Conservation (phyloP, 2,329 filamentous ascomycete species). For the Aaosphaeria pasadenensis region DNA sequence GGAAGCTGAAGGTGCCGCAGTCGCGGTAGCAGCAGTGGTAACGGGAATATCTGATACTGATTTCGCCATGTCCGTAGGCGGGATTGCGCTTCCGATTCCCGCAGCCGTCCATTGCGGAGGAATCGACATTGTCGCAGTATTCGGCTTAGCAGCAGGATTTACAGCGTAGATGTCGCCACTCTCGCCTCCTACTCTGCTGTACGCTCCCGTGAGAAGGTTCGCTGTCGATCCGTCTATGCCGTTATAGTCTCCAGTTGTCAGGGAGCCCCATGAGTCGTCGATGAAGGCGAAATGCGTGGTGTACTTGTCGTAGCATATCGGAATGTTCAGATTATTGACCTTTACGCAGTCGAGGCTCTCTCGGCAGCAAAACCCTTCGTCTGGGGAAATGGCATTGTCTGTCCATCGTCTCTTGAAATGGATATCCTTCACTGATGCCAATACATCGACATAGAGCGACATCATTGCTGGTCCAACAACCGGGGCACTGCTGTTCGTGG, state of each 20-base stretch:
- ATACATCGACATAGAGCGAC: conserved; percentile 33
- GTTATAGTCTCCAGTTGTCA: conserved; percentile 45
- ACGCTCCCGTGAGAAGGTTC: conserved; percentile 47
- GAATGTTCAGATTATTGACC: conserved; percentile 39
- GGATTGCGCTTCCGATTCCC: conserved; percentile 47
- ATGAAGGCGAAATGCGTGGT: conserved; percentile 50
- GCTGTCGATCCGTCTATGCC: conserved; percentile 33
- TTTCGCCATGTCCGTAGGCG: conserved; percentile 40
- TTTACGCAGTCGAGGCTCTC: conserved; percentile 42
- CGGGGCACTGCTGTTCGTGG: conserved; percentile 27
- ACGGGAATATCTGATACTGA: conserved; percentile 20
- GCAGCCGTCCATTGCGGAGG: conserved; percentile 46
- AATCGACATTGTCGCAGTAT: conserved; percentile 43
- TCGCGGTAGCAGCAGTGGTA: conserved; percentile 14
- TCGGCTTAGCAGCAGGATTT: conserved; percentile 37
- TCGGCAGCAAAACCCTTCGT: conserved; percentile 32
- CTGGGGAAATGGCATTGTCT: conserved; percentile 11
- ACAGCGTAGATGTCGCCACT: conserved; percentile 46
- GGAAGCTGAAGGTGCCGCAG: conserved; percentile 9
- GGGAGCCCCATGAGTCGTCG: conserved; percentile 46
- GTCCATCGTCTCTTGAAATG: conserved; percentile 23
- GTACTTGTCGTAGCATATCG: conserved; percentile 53
- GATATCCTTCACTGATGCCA: conserved; percentile 34
- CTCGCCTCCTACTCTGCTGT: conserved; percentile 36
- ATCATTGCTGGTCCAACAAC: conserved; percentile 30